Base-by-base conservation (phyloP, 257 asterid genomes). In the Cinchona pubescens region DNA sequence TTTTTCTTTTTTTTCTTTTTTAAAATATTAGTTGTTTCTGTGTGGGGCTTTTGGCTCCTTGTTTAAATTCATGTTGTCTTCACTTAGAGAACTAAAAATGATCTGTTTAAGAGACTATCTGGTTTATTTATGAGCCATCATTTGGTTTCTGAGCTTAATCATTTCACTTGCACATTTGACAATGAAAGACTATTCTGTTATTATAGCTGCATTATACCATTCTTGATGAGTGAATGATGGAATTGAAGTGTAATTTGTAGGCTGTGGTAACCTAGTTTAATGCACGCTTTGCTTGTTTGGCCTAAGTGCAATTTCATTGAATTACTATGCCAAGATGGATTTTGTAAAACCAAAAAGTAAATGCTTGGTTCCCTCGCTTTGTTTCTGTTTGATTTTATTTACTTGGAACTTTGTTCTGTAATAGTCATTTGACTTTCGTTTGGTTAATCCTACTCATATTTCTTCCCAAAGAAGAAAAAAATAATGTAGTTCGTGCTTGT, bases 71-170 rank as follows among this genome's bases (percentile, higher is more conserved):
- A 51, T 19, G 25, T 6, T 74, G 56, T n/a, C 34, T 38, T 45
- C 35, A 40, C 23, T n/a, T 69, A 3, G 13, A 23, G 38, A 60
- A 60, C 40, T 23, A 12, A 1, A 60, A 19, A 58, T 7, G 5
- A 58, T 32, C 5, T 71, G 67, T 71, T 55, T 16, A 8, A n/a
- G 27, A 60, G 12, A 72, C 76, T 6, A 15, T 40, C 23, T 74
- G 71, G 53, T 51, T 13, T 48, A 63, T 63, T 46, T 74, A 29
- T 63, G 27, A 25, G 68, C 42, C 55, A 38, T 60, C 65, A 32
- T 63, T 62, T 38, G 27, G 19, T 48, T 63, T 46, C 10, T 63
- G 5, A 32, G 32, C 48, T 27, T 62, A 1, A 38, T 18, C 18
- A n/a, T 35, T 23, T 9, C 30, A 51, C 21, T 53, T 34, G 42